Evolutionary conservation across 1,139 yeast genomes (phyloP), one percentile per base, ranked within the genome.

Genomic region (Williopsis jadinii): DNA sequence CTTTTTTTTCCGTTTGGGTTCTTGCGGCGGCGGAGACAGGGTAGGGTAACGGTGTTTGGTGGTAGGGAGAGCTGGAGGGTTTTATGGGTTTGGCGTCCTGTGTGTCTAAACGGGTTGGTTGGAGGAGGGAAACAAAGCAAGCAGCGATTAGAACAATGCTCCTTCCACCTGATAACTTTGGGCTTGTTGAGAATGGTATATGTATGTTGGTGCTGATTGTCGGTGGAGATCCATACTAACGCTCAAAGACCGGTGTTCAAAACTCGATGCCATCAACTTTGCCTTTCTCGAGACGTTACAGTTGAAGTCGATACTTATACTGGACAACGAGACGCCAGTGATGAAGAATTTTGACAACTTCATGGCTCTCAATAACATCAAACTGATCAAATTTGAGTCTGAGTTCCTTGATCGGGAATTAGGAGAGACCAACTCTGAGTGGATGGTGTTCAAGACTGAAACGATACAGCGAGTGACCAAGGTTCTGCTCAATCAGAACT

Each of bases 121-220:
- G 24, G 24, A 4, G 24, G 24, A 19, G 24, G 24, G 24, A 19
- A 6, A 19, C 6, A 19, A 19, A 19, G 24, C 24, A 19, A 19
- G 24, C 24, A 19, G 24, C 6, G 24, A 29, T 9, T 9, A 28
- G n/a, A 13, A 24, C 13, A 36, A 82, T 84, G 92, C 64, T 83
- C 37, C 84, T 84, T 0, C 87, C 90, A 3, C 92, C 94, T 5
- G 85, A 82, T 36, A 81, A 80, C 59, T 84, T 80, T 62, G 90
- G 90, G 0, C 66, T 83, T 28, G 92, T 83, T 10, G 92, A 84
- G 57, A 76, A 77, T 30, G 90, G 90, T 0, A 65, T 84, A 3
- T 82, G 67, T 56, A 52, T 55, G 60, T 39, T 28, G 14, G 12
- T 15, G 19, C 9, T 15, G 9, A n/a, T 12, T 24, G 58, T 54